Conservation (phyloP, 148 eudicot species). For the Euryodendron excelsum region DNA sequence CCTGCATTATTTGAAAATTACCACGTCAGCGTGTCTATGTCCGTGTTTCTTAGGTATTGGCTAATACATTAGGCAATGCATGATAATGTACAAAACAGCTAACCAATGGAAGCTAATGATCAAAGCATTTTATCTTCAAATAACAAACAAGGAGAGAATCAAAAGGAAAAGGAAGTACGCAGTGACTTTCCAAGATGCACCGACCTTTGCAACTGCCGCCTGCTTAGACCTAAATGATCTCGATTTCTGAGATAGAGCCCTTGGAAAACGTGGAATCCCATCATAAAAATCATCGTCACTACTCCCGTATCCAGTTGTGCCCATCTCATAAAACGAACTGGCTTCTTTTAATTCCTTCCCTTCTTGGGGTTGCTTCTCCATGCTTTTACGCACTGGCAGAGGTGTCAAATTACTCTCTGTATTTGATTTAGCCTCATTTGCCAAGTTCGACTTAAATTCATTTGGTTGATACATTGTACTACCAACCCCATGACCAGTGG, state of each 20-base stretch:
- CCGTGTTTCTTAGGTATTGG: too few relatives aligned
- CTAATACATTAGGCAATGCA: background rate
- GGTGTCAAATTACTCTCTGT: constrained; percentile 9
- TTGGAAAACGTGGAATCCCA: constrained; percentile 74
- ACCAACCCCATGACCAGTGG: constrained; percentile 12
- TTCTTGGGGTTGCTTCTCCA: constrained; percentile 22
- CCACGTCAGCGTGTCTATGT: too few relatives aligned
- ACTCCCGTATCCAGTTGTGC: constrained; percentile 16
- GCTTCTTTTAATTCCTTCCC: constrained; percentile 23
- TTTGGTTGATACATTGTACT: constrained; percentile 15
- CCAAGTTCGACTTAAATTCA: constrained; percentile 4
- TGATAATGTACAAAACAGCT: background rate
- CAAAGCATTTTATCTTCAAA: background rate
- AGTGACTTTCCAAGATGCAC: background rate
- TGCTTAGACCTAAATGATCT: constrained; percentile 64
- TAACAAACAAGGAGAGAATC: background rate
- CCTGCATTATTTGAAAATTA: too few relatives aligned
- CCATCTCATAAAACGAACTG: constrained; percentile 12
- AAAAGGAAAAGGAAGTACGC: background rate
- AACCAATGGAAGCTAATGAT: background rate
- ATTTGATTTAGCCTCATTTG: constrained; percentile 14
- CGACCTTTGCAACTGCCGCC: constrained; percentile 49
- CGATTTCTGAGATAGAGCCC: constrained; percentile 49
- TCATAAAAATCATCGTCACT: constrained; percentile 75
- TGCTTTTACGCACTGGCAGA: constrained; percentile 11